Evolutionary conservation across 148 eudicot genomes (phyloP), one percentile per base, ranked within the genome.

Genomic region (Chenopodium berlandieri): DNA sequence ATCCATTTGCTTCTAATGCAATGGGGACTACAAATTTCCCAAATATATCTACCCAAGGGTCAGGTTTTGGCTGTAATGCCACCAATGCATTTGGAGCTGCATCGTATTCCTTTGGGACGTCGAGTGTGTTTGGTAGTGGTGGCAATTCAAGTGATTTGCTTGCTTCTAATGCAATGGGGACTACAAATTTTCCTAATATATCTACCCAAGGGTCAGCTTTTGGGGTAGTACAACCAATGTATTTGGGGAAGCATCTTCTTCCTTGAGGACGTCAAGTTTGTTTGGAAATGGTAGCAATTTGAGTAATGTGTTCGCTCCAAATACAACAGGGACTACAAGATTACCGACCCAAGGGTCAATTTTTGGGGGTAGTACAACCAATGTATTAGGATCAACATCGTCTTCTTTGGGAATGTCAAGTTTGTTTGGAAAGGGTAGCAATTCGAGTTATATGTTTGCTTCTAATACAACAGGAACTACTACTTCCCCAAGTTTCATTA

Each of bases 51-150:
- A 81, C 75, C 32, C 64, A 71, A 27, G 46, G 81, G 8, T 85
- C 82, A 10, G 5, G 75, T 31, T 85, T 63, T 32, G 78, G 78
- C 37, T 80, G 70, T 50, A 70, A 16, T 37, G 78, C 80, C n/a
- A 69, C 77, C 3, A 64, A 65, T 68, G 27, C 50, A 25, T 79
- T 75, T 82, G 87, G 82, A 40, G 20, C 79, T 27, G 1, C 27
- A 27, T 27, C 27, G 27, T 27, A 27, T 27, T 27, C 27, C 27
- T 27, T 27, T 27, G 44, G 7, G 44, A 40, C 44, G 5, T 40
- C 44, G 5, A 40, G 7, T 40, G 8, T 40, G 44, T 40, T 48
- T 48, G 52, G 52, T 12, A 48, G 13, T 48, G 64, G 17, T 56
- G 16, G 62, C 62, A 56, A 56, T 56, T 56, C 19, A 22, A 56